Conservation (phyloP, 1,284 basidiomycete genomes). For the Porphyrellus sp. region DNA sequence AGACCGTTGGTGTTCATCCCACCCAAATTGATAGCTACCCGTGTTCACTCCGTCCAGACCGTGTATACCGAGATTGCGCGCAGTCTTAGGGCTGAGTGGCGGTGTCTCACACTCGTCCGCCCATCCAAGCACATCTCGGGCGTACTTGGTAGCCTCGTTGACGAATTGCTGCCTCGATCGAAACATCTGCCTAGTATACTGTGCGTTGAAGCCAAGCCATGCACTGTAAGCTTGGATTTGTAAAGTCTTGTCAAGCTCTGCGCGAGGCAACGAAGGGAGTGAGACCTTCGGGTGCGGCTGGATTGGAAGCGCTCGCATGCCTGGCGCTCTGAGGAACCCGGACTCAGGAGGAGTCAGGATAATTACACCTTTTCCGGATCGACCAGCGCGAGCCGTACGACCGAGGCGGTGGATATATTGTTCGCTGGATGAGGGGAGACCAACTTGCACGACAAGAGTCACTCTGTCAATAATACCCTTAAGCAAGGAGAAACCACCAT, state of each 20-base stretch:
- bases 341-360: constrained; percentile 54
- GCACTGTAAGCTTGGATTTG: constrained; percentile 55
- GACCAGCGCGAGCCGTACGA: constrained; percentile 83
- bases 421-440: constrained; percentile 77
- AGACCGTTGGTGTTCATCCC: constrained; percentile 5
- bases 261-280: constrained; percentile 25
- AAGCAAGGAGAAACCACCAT: constrained; percentile 47
- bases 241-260: constrained; percentile 34
- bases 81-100: constrained; percentile 47
- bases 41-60: constrained; percentile 46
- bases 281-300: constrained; percentile 27
- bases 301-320: constrained; percentile 44
- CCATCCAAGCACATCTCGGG: constrained; percentile 43
- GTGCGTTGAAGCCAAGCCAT: constrained; percentile 62
- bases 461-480: constrained; percentile 39
- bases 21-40: constrained; percentile 1
- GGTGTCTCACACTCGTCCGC: constrained; percentile 36
- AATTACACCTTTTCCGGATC: constrained; percentile 61
- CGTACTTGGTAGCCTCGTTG: constrained; percentile 44
- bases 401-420: constrained; percentile 92
- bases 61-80: constrained; percentile 61
- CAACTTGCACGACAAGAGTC: constrained; percentile 59
- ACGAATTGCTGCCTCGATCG: constrained; percentile 48
- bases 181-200: constrained; percentile 38
- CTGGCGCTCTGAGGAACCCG: constrained; percentile 48